These are phyloP conservation scores for Schizophyllum amplum DNA, from an alignment of 1,284 basidiomycete species.

Conservation along the genomic window DNA sequence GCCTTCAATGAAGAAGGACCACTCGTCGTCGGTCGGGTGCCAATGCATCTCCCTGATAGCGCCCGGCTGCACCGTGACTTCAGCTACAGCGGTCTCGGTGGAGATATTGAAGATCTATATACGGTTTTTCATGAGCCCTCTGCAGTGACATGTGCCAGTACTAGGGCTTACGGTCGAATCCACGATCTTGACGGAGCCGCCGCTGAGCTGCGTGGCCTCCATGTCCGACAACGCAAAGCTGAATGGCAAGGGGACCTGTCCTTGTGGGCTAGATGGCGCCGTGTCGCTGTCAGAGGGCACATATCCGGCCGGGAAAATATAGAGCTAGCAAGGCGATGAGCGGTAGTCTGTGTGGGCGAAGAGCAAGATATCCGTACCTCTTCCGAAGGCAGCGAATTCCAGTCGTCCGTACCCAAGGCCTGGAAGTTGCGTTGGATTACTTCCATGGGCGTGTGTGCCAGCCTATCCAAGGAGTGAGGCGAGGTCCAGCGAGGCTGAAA, in stretches of 20 bases:
- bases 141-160: neutral
- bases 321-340: neutral
- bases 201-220: conserved; percentile 38
- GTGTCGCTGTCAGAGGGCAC: conserved; percentile 27
- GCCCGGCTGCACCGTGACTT: conserved; percentile 62
- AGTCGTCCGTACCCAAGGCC: conserved; percentile 36
- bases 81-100: conserved; percentile 54
- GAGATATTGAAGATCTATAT: conserved; percentile 34
- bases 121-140: neutral
- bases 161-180: conserved; percentile 40
- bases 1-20: conserved; percentile 53
- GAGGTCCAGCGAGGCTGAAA: too few species aligned
- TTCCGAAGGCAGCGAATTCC: conserved; percentile 46
- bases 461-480: too few species aligned
- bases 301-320: neutral
- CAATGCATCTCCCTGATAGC: conserved; percentile 42
- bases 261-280: conserved; percentile 40
- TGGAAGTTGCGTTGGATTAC: conserved; percentile 70
- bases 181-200: conserved; percentile 57
- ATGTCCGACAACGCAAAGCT: conserved; percentile 47
- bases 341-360: neutral
- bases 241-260: conserved; percentile 42
- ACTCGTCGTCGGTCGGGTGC: conserved; percentile 68
- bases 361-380: conserved; percentile 32
- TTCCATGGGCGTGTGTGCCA: conserved; percentile 6